A percentile compares a stretch with the other conserved stretches of the same genome.
Conservation (phyloP, 106 monocot genomes). For the Dendrobium officinale region DNA sequence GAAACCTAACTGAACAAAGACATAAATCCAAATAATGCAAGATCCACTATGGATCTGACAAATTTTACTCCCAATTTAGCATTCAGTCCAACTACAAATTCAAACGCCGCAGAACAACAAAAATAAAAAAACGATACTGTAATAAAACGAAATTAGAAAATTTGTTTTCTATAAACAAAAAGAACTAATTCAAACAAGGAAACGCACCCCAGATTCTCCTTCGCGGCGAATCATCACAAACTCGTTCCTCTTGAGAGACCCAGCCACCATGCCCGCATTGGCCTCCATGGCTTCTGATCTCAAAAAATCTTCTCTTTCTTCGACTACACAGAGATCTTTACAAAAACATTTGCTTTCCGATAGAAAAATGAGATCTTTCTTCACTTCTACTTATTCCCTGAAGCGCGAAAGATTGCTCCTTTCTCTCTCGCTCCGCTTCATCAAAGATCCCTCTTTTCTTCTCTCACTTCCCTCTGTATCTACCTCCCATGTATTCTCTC, state of each 20-base stretch:
- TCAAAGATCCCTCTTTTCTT: too few relatives aligned
- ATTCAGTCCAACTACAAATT: background rate
- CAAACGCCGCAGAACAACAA: background rate
- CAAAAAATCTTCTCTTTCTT: background rate
- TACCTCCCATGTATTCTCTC: too few relatives aligned
- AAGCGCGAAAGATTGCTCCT: background rate
- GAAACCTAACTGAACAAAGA: background rate
- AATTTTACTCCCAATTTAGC: background rate
- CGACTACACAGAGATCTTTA: constrained; percentile 4
- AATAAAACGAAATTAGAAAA: background rate
- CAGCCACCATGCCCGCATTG: constrained; percentile 82
- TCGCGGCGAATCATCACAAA: constrained; percentile 78
- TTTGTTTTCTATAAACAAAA: background rate
- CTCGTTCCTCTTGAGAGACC: constrained; percentile 78
- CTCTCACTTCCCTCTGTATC: too few relatives aligned
- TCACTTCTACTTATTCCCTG: background rate
- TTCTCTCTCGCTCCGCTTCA: too few relatives aligned
- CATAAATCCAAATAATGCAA: background rate
- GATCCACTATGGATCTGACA: background rate
- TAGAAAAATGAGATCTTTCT: background rate
- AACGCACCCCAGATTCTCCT: constrained; percentile 42
- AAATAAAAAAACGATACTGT: background rate
- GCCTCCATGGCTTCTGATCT: constrained; percentile 45
- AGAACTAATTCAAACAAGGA: background rate
- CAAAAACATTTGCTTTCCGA: background rate